These are phyloP conservation scores for Nepenthes alata DNA, from an alignment of 179 eudicot genomes.

Conservation along the genomic window DNA sequence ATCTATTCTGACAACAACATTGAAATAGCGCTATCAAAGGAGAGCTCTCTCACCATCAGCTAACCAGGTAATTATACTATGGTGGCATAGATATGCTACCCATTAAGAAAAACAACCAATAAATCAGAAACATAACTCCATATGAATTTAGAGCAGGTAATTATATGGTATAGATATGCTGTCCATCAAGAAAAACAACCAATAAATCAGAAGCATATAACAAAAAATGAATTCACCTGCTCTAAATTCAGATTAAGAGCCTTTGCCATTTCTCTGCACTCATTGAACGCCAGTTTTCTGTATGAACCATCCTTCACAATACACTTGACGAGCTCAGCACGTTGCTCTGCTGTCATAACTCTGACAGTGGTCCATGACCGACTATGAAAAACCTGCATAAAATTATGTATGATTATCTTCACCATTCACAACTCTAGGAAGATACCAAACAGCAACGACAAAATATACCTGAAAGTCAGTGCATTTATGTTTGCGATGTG, in stretches of 20 bases:
- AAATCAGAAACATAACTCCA: background rate
- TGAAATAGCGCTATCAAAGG: background rate
- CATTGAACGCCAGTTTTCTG: conserved; percentile 59
- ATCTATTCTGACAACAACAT: background rate
- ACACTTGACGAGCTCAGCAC: conserved; percentile 74
- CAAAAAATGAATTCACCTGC: conserved; percentile 43
- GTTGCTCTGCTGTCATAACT: conserved; percentile 85
- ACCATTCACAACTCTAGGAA: background rate
- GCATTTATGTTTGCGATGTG: no score
- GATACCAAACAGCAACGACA: background rate
- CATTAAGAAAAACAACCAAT: background rate
- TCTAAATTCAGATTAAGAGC: conserved; percentile 76
- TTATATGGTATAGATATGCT: background rate
- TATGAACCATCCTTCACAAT: conserved; percentile 40
- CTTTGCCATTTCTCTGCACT: conserved; percentile 73
- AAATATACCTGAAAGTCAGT: no score
- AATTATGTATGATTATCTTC: background rate
- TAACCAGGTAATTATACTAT: background rate
- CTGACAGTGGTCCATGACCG: conserved; percentile 78
- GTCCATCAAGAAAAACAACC: background rate
- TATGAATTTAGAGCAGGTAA: background rate
- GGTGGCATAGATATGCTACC: background rate
- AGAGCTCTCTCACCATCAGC: background rate
- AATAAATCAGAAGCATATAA: background rate
- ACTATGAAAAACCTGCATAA: conserved; percentile 50